Conservation (phyloP, 495 filamentous ascomycete species). For the Trichocladium antarcticum region DNA sequence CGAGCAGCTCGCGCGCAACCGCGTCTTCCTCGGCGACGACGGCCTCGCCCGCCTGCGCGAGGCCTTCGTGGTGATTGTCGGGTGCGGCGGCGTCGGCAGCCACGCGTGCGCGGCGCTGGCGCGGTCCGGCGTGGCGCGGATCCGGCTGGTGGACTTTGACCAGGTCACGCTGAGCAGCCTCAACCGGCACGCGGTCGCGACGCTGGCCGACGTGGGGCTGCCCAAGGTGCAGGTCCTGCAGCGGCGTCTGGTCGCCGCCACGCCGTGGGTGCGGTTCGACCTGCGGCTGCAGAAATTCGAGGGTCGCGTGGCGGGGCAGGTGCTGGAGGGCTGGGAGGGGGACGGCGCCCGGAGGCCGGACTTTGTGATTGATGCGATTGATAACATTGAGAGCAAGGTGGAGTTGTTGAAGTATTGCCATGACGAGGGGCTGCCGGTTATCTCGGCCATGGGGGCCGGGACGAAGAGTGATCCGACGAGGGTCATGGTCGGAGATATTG, state of each 20-base stretch:
- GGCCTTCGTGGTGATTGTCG: slow-evolving; percentile 79
- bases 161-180: slow-evolving; percentile 89
- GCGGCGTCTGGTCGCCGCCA: slow-evolving; percentile 66
- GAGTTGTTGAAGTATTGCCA: slow-evolving; percentile 81
- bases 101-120: slow-evolving; percentile 79
- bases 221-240: slow-evolving; percentile 81
- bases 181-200: slow-evolving; percentile 91
- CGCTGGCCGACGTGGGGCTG: slow-evolving; percentile 86
- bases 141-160: slow-evolving; percentile 94
- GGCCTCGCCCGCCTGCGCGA: slow-evolving; percentile 69
- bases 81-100: slow-evolving; percentile 89
- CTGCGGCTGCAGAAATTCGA: slow-evolving; percentile 76
- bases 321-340: slow-evolving; percentile 52
- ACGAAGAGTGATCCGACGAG: slow-evolving; percentile 94
- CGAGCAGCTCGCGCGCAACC: slow-evolving; percentile 91
- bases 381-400: slow-evolving; percentile 96
- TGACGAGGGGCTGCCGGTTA: slow-evolving; percentile 59
- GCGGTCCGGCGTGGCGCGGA: slow-evolving; percentile 72
- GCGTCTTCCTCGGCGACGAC: slow-evolving; percentile 75
- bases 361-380: slow-evolving; percentile 92
- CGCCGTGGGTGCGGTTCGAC: slow-evolving; percentile 88
- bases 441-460: slow-evolving; percentile 93
- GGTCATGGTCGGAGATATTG: slow-evolving; percentile 89
- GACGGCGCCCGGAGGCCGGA: slow-evolving; percentile 57
- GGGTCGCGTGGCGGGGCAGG: slow-evolving; percentile 33